Base-by-base conservation (phyloP, 495 filamentous ascomycete genomes). In the Clohesyomyces aquaticus region DNA sequence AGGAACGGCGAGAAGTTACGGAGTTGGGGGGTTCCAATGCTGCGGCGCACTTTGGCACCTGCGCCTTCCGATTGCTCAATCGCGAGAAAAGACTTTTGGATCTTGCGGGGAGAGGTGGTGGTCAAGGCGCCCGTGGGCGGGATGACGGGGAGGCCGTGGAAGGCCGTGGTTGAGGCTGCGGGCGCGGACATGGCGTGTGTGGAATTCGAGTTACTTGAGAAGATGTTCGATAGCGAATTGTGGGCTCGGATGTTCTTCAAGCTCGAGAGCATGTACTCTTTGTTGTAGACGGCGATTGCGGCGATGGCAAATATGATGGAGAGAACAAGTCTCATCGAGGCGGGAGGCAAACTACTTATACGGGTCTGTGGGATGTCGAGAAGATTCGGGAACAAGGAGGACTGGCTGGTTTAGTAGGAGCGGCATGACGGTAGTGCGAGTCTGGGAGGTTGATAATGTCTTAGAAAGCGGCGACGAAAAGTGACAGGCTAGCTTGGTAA, bases 1-100 rank as follows among this genome's bases (percentile, higher is more conserved):
- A 98, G 82, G 80, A 98, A 98, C 11, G 93, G 93, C 19, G 85
- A 88, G 79, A 98, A 89, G 77, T 96, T 91, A 71, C 88, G 84
- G 3, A 97, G 82, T 63, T 89, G 83, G 4, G 88, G 80, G 2
- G 90, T 95, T 52, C 93, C 93, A 71, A 98, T 91, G 27, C 89
- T 91, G 63, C 93, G 87, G 41, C 93, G 85, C 1, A 98, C 93
- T 45, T 88, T 81, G 0, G 93, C 93, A 38, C 93, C 93, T 3
- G 89, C 91, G 55, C 93, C 93, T 76, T 98, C 93, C 52, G 89
- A 78, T 77, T 95, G 91, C 75, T 96, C 90, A 64, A 88, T 76
- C 63, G 93, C 94, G 28, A 88, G 83, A 78, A 97, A 91, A 68
- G 85, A 84, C 71, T 89, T 87, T 61, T 84, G 86, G 75, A 98